Evolutionary conservation across 371 early-diverging fungal species (phyloP), one percentile per base, ranked within the genome.

Genomic region (Actinomortierella wolfii): DNA sequence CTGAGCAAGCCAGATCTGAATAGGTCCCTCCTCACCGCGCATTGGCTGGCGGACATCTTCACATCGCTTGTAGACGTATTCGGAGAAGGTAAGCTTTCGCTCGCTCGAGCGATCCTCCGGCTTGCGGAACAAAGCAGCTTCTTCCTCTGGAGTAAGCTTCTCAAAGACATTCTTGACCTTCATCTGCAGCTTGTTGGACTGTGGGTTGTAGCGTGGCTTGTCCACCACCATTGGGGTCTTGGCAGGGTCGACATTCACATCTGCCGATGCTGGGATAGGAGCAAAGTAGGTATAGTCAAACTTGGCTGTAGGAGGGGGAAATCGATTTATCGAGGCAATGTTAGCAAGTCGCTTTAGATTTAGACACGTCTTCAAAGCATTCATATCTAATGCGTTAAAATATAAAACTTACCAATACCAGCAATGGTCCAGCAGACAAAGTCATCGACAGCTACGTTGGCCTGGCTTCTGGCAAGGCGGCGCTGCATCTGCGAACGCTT

Each of bases 401-500:
- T n/a, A n/a, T n/a, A n/a, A n/a, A 15, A 4, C 64, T 74, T 73
- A 54, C 81, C 76, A 62, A 91, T 87, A 50, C 90, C 89, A 15
- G 89, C 90, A 62, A 91, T 89, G 13, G 91, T 91, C 91, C 91
- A 91, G 76, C 90, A 91, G 25, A 91, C 79, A 65, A 81, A 87
- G 59, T 91, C 91, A 64, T 87, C 88, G 7, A 91, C 74, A 11
- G 67, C 58, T 24, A 73, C 59, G 25, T 63, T 50, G 54, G 66
- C 74, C 34, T 67, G 74, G 43, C 18, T 51, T 49, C 54, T 61
- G 62, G 45, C 46, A 24, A 58, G 20, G 8, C 74, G 66, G 9
- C 56, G 62, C 13, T 62, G 61, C 60, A 64, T 56, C 43, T 56
- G 24, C 25, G 53, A 57, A 48, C 65, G 56, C 34, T 64, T 64